phyloP scores from a whole-genome alignment of 2,329 filamentous ascomycete genomes.

The Leptodontidium sp. region DNA sequence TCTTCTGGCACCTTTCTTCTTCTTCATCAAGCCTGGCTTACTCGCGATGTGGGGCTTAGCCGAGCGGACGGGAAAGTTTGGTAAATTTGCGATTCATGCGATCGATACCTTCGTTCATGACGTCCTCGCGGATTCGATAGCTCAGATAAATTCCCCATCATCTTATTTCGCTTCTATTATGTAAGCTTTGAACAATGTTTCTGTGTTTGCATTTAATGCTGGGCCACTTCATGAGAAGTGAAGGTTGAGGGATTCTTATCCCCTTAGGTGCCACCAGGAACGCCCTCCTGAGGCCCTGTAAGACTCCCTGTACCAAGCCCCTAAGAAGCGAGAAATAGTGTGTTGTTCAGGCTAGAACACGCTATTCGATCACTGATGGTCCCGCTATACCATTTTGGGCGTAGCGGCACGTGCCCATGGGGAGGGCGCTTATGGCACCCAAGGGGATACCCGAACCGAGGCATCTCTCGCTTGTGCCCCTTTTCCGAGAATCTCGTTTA shows the following conservation, averaged over 20 bases:
- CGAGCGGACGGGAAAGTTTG: not conserved
- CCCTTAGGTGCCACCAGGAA: no score
- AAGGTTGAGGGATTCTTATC: not conserved
- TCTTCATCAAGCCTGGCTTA: not conserved
- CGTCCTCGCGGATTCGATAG: not conserved
- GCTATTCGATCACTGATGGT: no score
- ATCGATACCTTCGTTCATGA: no score
- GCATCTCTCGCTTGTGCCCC: slow-evolving; percentile 11
- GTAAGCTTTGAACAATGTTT: not conserved
- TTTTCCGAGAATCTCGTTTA: not conserved
- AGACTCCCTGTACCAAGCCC: no score
- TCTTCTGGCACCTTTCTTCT: not conserved
- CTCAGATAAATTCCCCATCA: not conserved
- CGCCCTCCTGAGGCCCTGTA: no score
- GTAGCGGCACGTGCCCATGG: no score
- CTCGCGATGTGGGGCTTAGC: slow-evolving; percentile 1
- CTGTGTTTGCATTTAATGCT: not conserved
- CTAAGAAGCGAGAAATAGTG: no score
- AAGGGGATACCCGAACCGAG: slow-evolving; percentile 16
- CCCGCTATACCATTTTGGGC: no score
- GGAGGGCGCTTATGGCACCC: no score
- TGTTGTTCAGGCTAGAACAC: no score
- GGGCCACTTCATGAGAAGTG: not conserved
- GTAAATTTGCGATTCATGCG: slow-evolving; percentile 14
- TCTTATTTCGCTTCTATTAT: not conserved